A percentile compares a stretch with the other conserved stretches of the same genome.
Evolutionary conservation across 2,329 filamentous ascomycete genomes (phyloP).

Genomic region (Colletotrichum euphorbiae): DNA sequence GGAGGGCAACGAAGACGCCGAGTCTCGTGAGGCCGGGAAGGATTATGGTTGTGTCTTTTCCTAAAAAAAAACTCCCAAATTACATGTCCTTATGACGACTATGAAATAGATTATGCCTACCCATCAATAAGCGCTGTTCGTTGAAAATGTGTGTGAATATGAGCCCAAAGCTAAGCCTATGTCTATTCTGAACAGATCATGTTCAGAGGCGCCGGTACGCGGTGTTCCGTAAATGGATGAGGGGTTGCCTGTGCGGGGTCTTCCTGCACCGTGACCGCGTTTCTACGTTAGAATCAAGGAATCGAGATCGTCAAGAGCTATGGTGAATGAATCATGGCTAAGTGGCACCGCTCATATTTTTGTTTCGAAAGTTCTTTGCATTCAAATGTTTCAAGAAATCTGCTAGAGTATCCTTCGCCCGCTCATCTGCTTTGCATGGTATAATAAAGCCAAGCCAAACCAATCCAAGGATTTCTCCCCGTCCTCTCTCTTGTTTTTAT

Average conservation of each 20-base stretch:
- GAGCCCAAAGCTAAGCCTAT: too few species aligned
- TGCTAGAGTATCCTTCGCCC: too few species aligned
- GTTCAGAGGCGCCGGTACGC: background rate
- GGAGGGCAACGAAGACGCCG: slow-evolving; percentile 25
- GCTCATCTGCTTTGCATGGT: too few species aligned
- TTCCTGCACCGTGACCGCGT: background rate
- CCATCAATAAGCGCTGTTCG: slow-evolving; percentile 8
- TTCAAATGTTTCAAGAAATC: too few species aligned
- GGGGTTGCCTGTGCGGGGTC: slow-evolving; percentile 13
- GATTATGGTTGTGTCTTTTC: slow-evolving; percentile 37
- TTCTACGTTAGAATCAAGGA: background rate
- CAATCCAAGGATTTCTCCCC: too few species aligned
- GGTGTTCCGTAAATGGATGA: background rate
- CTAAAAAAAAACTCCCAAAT: slow-evolving; percentile 29
- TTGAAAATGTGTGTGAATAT: background rate
- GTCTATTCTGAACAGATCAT: background rate
- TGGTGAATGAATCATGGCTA: too few species aligned
- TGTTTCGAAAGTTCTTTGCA: too few species aligned
- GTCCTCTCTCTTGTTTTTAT: too few species aligned
- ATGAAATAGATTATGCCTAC: slow-evolving; percentile 39
- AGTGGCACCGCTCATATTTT: too few species aligned
- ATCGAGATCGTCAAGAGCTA: slow-evolving; percentile 4
- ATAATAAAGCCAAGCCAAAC: too few species aligned
- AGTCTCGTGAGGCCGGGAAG: slow-evolving; percentile 31
- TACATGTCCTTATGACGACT: slow-evolving; percentile 37